phyloP scores from a whole-genome alignment of 768 basidiomycete genomes.

The Plicaturopsis crispa region DNA sequence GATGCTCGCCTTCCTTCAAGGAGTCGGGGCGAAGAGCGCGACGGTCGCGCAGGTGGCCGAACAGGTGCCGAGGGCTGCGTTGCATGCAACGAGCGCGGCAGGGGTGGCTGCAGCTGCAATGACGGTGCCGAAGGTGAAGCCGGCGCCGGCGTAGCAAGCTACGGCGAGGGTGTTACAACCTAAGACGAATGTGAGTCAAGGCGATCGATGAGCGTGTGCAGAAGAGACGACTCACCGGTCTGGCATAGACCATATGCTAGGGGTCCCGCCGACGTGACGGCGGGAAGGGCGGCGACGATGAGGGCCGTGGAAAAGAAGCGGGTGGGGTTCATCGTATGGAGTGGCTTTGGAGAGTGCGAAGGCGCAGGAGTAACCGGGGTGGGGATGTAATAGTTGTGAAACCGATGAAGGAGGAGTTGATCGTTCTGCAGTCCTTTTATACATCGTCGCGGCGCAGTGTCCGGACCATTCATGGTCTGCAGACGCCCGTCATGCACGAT shows the following conservation, averaged over 20 bases:
- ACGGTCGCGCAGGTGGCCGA: conserved; percentile 30
- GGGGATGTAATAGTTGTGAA: no score
- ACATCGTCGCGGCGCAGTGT: no score
- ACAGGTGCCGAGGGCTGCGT: conserved; percentile 34
- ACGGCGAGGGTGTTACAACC: conserved; percentile 30
- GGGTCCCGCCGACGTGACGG: conserved; percentile 18
- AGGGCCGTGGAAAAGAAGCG: neutral
- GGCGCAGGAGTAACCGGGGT: no score
- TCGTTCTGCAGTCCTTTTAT: no score
- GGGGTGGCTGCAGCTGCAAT: conserved; percentile 29
- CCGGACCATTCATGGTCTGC: no score
- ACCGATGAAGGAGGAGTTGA: no score
- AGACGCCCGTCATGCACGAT: no score
- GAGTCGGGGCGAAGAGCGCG: conserved; percentile 28
- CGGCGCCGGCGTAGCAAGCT: conserved; percentile 36
- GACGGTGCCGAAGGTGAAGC: conserved; percentile 34
- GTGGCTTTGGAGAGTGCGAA: no score
- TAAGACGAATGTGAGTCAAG: no score
- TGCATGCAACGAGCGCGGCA: conserved; percentile 31
- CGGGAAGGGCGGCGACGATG: neutral
- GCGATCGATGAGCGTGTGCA: no score
- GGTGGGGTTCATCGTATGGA: no score
- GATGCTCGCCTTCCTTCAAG: conserved; percentile 17
- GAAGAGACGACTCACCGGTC: conserved; percentile 22
- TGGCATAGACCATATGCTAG: conserved; percentile 35